Percentiles rank a stretch among this genome's conserved stretches.
Evolutionary conservation across 2,329 filamentous ascomycete genomes (phyloP).

Genomic region (Cadophora sp.): DNA sequence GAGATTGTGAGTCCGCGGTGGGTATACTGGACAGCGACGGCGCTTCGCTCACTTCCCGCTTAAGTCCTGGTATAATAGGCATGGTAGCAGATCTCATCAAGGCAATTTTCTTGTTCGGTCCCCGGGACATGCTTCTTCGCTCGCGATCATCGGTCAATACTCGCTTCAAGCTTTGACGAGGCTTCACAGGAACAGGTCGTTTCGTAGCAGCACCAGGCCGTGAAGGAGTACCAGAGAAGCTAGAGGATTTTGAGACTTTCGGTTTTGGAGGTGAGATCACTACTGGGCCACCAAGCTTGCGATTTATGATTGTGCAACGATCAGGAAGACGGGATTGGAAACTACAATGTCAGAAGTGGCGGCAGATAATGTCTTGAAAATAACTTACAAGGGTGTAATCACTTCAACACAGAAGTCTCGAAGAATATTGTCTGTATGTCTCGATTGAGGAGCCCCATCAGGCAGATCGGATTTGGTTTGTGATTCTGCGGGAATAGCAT

Average conservation of each 20-base stretch:
- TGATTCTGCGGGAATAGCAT: slow-evolving; percentile 45
- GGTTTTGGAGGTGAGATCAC: slow-evolving; percentile 62
- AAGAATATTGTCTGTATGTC: slow-evolving; percentile 61
- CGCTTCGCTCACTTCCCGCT: slow-evolving; percentile 72
- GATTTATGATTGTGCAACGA: slow-evolving; percentile 72
- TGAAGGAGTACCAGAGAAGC: slow-evolving; percentile 49
- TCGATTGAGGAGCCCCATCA: slow-evolving; percentile 27
- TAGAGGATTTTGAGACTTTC: slow-evolving; percentile 53
- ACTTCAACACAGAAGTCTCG: slow-evolving; percentile 82
- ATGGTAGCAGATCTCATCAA: slow-evolving; percentile 74
- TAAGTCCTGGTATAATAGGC: slow-evolving; percentile 64
- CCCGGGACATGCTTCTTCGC: slow-evolving; percentile 61
- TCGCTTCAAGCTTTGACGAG: slow-evolving; percentile 62
- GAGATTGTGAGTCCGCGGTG: slow-evolving; percentile 48
- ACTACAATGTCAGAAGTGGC: slow-evolving; percentile 51
- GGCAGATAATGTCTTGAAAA: slow-evolving; percentile 20
- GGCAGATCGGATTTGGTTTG: slow-evolving; percentile 44
- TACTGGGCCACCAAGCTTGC: slow-evolving; percentile 76
- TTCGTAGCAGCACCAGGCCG: slow-evolving; percentile 61
- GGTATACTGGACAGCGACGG: slow-evolving; percentile 56
- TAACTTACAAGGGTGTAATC: slow-evolving; percentile 75
- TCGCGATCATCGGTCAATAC: slow-evolving; percentile 66
- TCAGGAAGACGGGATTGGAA: slow-evolving; percentile 80
- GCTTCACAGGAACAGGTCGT: slow-evolving; percentile 50
- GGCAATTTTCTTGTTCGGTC: slow-evolving; percentile 63